A percentile compares a stretch with the other conserved stretches of the same genome.
These are phyloP conservation scores for Epicoccum sorghinum DNA, from an alignment of 2,329 filamentous ascomycete genomes.

Conservation along the genomic window DNA sequence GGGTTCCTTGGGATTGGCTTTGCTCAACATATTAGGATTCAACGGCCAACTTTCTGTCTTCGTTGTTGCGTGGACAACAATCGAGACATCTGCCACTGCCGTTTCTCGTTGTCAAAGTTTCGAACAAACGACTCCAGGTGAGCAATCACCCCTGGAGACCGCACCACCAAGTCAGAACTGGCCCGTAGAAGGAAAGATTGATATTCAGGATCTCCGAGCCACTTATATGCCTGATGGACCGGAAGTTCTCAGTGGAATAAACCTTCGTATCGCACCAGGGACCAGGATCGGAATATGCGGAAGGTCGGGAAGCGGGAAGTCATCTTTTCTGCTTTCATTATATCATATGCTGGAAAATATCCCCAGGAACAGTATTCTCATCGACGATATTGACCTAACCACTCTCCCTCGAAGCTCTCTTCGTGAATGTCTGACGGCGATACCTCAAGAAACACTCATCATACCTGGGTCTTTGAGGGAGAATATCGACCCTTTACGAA, in stretches of 20 bases:
- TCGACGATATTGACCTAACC: background rate
- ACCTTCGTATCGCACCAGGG: background rate
- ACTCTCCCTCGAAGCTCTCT: background rate
- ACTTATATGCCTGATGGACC: background rate
- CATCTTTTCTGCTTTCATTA: background rate
- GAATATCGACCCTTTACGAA: background rate
- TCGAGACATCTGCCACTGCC: background rate
- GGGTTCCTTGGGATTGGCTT: background rate
- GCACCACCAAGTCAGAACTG: background rate
- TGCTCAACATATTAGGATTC: background rate
- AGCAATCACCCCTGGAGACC: background rate
- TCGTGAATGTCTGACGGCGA: background rate
- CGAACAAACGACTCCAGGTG: background rate
- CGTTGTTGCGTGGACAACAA: background rate
- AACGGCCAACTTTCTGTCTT: background rate
- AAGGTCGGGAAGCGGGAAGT: background rate
- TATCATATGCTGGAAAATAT: background rate
- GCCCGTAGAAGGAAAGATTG: background rate
- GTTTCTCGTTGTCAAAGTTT: background rate
- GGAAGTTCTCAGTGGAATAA: background rate
- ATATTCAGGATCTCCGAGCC: background rate
- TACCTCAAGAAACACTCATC: background rate
- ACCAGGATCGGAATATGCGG: background rate
- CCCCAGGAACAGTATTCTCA: background rate
- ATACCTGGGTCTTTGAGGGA: background rate